Evolutionary conservation across 2,329 filamentous ascomycete genomes (phyloP).

Genomic region (Amauroascus niger): DNA sequence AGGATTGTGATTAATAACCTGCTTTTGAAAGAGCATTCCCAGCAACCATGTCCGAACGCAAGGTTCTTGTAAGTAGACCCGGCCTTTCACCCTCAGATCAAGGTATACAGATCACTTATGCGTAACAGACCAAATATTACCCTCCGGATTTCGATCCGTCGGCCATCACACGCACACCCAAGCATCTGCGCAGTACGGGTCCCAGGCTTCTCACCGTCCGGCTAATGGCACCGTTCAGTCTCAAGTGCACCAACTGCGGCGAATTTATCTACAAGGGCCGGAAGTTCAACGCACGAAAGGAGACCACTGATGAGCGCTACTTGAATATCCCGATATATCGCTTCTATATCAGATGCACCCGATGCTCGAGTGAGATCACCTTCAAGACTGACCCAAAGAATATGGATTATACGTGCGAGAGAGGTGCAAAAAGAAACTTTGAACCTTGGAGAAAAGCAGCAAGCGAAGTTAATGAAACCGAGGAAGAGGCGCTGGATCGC

Average conservation of each 20-base stretch:
- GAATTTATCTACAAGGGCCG: conserved; percentile 88
- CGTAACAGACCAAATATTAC: conserved; percentile 38
- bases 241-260: conserved; percentile 59
- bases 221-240: conserved; percentile 79
- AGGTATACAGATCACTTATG: background rate
- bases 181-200: conserved; percentile 51
- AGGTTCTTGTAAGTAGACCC: conserved; percentile 49
- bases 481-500: conserved; percentile 76
- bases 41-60: conserved; percentile 67
- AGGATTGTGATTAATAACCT: too few relatives aligned
- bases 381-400: conserved; percentile 94
- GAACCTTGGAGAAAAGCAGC: conserved; percentile 75
- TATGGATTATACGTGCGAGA: conserved; percentile 71
- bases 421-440: conserved; percentile 82
- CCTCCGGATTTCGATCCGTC: conserved; percentile 82
- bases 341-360: conserved; percentile 85
- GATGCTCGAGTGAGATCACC: conserved; percentile 77
- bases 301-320: conserved; percentile 85
- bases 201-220: conserved; percentile 78
- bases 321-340: conserved; percentile 76
- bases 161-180: conserved; percentile 58
- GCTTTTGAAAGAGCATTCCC: background rate
- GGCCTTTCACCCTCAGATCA: background rate
- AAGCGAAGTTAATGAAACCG: conserved; percentile 58
- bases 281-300: conserved; percentile 93